Percentiles rank a stretch among this genome's conserved stretches.
Evolutionary conservation across 306 rosid genomes (phyloP).

Genomic region (Luffa acutangula): DNA sequence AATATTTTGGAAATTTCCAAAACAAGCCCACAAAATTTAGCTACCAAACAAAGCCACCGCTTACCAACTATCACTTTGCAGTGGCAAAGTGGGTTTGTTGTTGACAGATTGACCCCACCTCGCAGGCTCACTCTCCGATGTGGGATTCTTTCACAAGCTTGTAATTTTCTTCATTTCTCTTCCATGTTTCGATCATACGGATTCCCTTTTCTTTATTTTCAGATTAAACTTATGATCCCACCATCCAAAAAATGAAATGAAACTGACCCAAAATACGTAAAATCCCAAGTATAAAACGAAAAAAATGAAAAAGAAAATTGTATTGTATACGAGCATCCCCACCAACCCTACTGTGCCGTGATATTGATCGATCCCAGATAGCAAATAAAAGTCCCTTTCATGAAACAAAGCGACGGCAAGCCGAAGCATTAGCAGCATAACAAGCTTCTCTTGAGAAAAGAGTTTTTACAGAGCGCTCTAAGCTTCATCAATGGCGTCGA

Average conservation of each 20-base stretch:
- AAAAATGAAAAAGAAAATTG: neutral
- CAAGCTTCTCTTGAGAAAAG: neutral
- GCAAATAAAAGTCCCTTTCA: neutral
- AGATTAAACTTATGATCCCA: neutral
- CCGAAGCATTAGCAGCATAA: neutral
- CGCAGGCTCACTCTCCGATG: neutral
- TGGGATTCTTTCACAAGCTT: neutral
- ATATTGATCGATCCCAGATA: neutral
- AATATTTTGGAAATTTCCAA: too few species aligned
- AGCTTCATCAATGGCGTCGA: conserved; percentile 49
- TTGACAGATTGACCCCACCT: conserved; percentile 1
- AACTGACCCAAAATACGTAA: neutral
- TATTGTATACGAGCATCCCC: neutral
- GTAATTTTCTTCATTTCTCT: neutral
- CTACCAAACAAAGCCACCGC: neutral
- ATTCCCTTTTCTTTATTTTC: neutral
- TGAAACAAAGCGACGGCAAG: neutral
- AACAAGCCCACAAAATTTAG: neutral
- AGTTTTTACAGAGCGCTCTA: neutral
- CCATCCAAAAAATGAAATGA: neutral
- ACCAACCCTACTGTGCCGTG: conserved; percentile 1
- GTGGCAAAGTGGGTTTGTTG: neutral
- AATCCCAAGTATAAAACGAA: neutral
- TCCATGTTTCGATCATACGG: neutral
- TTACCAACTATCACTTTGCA: neutral